Evolutionary conservation across 495 filamentous ascomycete species (phyloP), one percentile per base, ranked within the genome.

Genomic region (Penicillium crystallinum): DNA sequence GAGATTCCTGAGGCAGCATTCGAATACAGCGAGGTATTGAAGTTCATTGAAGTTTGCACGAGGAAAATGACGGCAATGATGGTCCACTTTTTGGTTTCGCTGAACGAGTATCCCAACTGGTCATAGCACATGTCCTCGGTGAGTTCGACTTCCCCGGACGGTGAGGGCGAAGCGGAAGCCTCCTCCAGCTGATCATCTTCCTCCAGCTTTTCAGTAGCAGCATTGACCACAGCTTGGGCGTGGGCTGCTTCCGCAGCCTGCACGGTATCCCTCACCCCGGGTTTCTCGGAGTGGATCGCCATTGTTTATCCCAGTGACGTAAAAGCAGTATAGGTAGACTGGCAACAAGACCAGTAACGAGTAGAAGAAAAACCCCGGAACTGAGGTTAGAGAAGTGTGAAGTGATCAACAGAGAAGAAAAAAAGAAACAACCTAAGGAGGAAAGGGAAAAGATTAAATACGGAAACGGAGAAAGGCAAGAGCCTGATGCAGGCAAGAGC

Each of bases 51-150:
- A 35, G 72, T 70, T 51, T 83, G 80, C 21, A 82, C 81, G 36
- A 71, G 43, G 58, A 80, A 84, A 63, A 79, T 84, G 55, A 83
- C 75, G 37, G 66, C 57, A n/a, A 86, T 77, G 60, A 84, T 83
- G 48, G 66, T 59, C 82, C 81, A 85, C 58, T 86, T 86, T 46
- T 73, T 76, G 60, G 48, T 69, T 25, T 61, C 58, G 0, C 76
- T 61, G 57, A 77, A 85, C 10, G 66, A 60, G 59, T 78, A 82
- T 17, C 80, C 81, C 10, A 86, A 67, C 45, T 78, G 57, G 43
- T 81, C 74, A 52, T 80, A 81, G 63, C 79, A 81, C 44, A 83
- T 80, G 19, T 76, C 72, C 63, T 83, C 79, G 5, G 70, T 76
- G 53, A 84, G 64, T 53, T 72, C 71, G 49, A 78, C 52, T 25